Evolutionary conservation across 192 early-diverging fungal species (phyloP).

Genomic region (Mortierella alpina): DNA sequence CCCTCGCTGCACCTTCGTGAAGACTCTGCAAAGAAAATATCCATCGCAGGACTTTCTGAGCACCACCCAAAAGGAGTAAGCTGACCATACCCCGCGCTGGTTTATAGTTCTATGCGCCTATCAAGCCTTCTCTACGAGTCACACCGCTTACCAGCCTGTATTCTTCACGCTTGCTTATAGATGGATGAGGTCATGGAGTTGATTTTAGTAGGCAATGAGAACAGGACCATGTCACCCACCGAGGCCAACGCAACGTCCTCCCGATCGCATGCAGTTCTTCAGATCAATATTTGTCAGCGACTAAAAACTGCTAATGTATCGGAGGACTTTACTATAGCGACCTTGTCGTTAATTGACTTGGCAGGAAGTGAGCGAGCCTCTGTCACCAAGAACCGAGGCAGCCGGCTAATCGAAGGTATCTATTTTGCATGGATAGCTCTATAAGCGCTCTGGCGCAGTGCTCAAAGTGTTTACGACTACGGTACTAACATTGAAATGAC

Average conservation of each 20-base stretch:
- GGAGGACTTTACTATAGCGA: constrained; percentile 59
- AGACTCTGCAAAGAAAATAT: constrained; percentile 72
- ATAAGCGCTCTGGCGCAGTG: background rate
- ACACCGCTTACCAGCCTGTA: background rate
- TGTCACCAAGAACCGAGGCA: constrained; percentile 89
- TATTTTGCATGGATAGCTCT: background rate
- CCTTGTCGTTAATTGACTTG: constrained; percentile 93
- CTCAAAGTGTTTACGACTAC: too few species aligned
- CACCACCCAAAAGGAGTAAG: constrained; percentile 63
- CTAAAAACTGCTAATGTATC: constrained; percentile 46
- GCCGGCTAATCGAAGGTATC: constrained; percentile 75
- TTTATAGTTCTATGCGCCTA: constrained; percentile 17
- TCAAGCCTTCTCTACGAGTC: background rate
- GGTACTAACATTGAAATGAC: background rate
- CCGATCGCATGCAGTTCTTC: constrained; percentile 89
- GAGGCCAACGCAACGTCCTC: constrained; percentile 94
- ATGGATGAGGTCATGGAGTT: constrained; percentile 77
- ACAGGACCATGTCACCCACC: constrained; percentile 84
- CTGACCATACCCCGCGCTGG: background rate
- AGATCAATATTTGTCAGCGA: constrained; percentile 34
- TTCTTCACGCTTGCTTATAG: constrained; percentile 1
- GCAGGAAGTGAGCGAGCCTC: constrained; percentile 96
- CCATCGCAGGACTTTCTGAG: constrained; percentile 78
- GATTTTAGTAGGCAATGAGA: constrained; percentile 72
- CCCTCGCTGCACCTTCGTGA: constrained; percentile 76